Percentiles rank a stretch among this genome's conserved stretches.
Conservation (phyloP, 176 grass and related monocot genomes). For the Oryza australiensis region DNA sequence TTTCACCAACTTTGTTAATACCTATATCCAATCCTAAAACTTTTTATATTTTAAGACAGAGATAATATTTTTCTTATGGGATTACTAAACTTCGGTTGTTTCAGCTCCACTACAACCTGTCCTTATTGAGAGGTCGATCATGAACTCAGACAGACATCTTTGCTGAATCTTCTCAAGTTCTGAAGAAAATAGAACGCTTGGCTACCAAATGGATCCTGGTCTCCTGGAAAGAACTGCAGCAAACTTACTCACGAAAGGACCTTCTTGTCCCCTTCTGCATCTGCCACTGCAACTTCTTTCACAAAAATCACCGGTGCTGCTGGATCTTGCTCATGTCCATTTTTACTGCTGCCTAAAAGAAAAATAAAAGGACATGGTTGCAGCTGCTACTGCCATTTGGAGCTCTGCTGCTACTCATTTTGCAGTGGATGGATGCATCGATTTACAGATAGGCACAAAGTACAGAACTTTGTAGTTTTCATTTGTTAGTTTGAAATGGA, state of each 20-base stretch:
- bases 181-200: not conserved
- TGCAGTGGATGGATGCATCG: not conserved
- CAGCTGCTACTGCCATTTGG: slow-evolving; percentile 30
- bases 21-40: too few relatives aligned
- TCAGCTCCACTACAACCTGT: not conserved
- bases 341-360: not conserved
- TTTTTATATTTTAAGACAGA: too few relatives aligned
- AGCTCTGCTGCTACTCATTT: not conserved
- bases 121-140: not conserved
- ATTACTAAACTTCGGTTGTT: not conserved
- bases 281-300: not conserved
- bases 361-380: not conserved
- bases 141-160: not conserved
- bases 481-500: not conserved
- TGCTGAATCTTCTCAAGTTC: not conserved
- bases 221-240: slow-evolving; percentile 13
- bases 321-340: slow-evolving; percentile 11
- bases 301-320: not conserved
- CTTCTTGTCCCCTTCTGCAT: not conserved
- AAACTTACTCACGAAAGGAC: not conserved
- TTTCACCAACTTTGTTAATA: too few relatives aligned
- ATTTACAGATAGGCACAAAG: not conserved
- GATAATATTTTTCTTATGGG: too few relatives aligned
- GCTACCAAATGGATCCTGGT: not conserved
- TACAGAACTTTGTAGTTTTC: not conserved